Evolutionary conservation across 2,329 filamentous ascomycete species (phyloP).

Genomic region (Trichothecium roseum): DNA sequence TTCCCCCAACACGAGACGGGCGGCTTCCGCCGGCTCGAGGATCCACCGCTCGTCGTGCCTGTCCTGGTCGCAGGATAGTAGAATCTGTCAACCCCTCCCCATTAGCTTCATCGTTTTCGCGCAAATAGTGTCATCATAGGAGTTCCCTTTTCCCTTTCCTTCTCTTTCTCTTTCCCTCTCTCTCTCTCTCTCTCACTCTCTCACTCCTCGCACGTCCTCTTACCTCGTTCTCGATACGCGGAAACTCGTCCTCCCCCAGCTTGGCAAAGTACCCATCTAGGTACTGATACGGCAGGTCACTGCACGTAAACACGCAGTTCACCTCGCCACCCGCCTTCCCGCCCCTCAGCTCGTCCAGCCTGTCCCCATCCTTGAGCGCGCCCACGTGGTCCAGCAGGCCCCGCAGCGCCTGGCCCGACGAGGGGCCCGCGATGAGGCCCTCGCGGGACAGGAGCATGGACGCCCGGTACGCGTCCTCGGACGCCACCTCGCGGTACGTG

Average conservation of each 20-base stretch:
- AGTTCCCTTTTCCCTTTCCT: too few relatives aligned
- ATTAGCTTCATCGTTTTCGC: too few relatives aligned
- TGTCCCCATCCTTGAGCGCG: conserved; percentile 33
- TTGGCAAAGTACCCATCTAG: conserved; percentile 50
- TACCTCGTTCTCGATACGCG: conserved; percentile 33
- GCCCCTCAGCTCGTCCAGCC: conserved; percentile 30
- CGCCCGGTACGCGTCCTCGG: conserved; percentile 38
- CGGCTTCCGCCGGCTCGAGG: conserved; percentile 7
- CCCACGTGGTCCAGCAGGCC: conserved; percentile 40
- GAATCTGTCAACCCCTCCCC: conserved; percentile 9
- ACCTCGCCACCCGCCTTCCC: conserved; percentile 27
- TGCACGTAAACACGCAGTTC: conserved; percentile 50
- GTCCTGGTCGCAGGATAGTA: conserved; percentile 13
- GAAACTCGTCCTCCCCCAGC: conserved; percentile 36
- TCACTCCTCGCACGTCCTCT: too few relatives aligned
- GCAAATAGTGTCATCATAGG: too few relatives aligned
- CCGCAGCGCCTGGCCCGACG: conserved; percentile 46
- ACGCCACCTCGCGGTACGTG: conserved; percentile 44
- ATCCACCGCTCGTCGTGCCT: conserved; percentile 18
- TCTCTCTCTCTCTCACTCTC: conserved; percentile 4
- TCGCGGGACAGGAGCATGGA: conserved; percentile 45
- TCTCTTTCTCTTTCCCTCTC: too few relatives aligned
- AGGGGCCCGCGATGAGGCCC: conserved; percentile 49
- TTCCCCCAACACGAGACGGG: conserved; percentile 8
- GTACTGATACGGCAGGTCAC: conserved; percentile 54